Percentiles rank a stretch among this genome's conserved stretches.
Conservation (phyloP, 2,329 filamentous ascomycete species). For the Curvularia verruculosa region DNA sequence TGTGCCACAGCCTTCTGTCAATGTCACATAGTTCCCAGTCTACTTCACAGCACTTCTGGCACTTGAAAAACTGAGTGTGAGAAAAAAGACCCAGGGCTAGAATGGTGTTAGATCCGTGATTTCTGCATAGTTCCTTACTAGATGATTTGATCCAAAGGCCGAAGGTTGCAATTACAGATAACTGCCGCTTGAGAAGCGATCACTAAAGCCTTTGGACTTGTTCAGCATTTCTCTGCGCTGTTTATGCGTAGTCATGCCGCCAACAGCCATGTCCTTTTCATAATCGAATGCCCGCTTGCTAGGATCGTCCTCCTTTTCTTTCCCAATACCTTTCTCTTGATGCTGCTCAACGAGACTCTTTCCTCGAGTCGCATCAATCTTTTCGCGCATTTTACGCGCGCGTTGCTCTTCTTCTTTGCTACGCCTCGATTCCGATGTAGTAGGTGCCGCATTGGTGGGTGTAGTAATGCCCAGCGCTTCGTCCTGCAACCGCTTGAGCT, state of each 20-base stretch:
- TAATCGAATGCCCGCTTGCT: slow-evolving; percentile 86
- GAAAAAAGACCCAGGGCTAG: background rate
- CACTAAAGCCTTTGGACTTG: slow-evolving; percentile 80
- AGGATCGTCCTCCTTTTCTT: slow-evolving; percentile 82
- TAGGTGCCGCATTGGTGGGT: slow-evolving; percentile 41
- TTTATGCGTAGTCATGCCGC: slow-evolving; percentile 71
- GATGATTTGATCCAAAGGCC: background rate
- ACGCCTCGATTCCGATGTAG: slow-evolving; percentile 37
- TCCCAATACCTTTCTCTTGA: slow-evolving; percentile 55
- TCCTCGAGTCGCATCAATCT: slow-evolving; percentile 54
- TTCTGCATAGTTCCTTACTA: background rate
- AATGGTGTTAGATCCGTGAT: background rate
- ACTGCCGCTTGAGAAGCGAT: slow-evolving; percentile 76
- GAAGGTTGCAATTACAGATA: slow-evolving; percentile 54
- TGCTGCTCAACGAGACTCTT: slow-evolving; percentile 57
- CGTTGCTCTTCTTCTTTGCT: slow-evolving; percentile 54
- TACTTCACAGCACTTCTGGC: background rate
- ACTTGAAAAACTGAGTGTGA: background rate
- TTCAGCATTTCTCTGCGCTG: slow-evolving; percentile 80
- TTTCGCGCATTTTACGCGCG: slow-evolving; percentile 61
- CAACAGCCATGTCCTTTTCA: slow-evolving; percentile 90
- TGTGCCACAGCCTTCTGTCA: background rate
- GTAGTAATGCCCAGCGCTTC: slow-evolving; percentile 76
- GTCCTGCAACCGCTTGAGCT: slow-evolving; percentile 78
- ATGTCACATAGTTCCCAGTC: background rate